Percentiles rank a stretch among this genome's conserved stretches.
These are phyloP conservation scores for Omphalea diandra DNA, from an alignment of 441 rosid genomes.

Conservation along the genomic window DNA sequence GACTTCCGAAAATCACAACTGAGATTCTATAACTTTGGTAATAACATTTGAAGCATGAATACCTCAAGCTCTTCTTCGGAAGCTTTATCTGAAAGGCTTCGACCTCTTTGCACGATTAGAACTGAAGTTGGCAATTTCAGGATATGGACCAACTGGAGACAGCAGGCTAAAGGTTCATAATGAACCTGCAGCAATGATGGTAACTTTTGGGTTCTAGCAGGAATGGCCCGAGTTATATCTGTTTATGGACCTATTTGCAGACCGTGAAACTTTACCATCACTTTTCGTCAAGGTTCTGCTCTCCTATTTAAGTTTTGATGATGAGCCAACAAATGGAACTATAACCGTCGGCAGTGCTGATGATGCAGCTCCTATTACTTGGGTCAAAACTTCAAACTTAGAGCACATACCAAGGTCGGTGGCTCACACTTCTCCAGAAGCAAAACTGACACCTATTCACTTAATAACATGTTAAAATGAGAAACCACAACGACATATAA, in stretches of 20 bases:
- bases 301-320: constrained; percentile 64
- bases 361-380: constrained; percentile 35
- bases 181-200: constrained; percentile 53
- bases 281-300: constrained; percentile 33
- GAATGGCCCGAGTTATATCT: constrained; percentile 37
- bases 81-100: constrained; percentile 37
- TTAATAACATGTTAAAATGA: background rate
- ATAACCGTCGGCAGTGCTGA: constrained; percentile 37
- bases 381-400: constrained; percentile 52
- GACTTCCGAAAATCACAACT: background rate
- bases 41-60: constrained; percentile 16
- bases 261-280: constrained; percentile 34
- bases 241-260: constrained; percentile 66
- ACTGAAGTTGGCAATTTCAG: constrained; percentile 53
- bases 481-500: background rate
- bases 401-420: constrained; percentile 54
- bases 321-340: constrained; percentile 53
- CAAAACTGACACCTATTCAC: constrained; percentile 55
- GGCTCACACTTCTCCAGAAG: constrained; percentile 53
- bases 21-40: background rate
- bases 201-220: constrained; percentile 48
- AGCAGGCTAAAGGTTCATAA: constrained; percentile 75
- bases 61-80: constrained; percentile 61
- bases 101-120: constrained; percentile 50
- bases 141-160: constrained; percentile 61